phyloP scores from a whole-genome alignment of 2,329 filamentous ascomycete species.

The Pseudocercospora cruenta region DNA sequence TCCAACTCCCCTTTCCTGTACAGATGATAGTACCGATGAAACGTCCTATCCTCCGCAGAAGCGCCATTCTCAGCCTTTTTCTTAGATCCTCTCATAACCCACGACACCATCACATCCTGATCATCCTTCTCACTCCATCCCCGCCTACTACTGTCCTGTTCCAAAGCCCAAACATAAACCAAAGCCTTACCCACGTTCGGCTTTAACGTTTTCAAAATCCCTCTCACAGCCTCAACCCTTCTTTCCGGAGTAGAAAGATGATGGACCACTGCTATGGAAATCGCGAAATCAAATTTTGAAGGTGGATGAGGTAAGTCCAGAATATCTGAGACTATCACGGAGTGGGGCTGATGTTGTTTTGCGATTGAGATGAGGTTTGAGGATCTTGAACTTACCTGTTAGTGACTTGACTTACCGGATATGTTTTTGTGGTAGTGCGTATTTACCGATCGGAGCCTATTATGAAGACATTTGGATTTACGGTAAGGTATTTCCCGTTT shows the following conservation, averaged over 20 bases:
- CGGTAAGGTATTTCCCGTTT: slow-evolving; percentile 90
- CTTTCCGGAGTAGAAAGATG: slow-evolving; percentile 81
- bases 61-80: slow-evolving; percentile 38
- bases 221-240: slow-evolving; percentile 71
- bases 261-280: slow-evolving; percentile 92
- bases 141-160: slow-evolving; percentile 82
- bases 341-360: slow-evolving; percentile 61
- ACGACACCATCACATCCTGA: slow-evolving; percentile 94
- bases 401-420: slow-evolving; percentile 13
- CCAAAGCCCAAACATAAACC: slow-evolving; percentile 93
- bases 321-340: slow-evolving; percentile 78
- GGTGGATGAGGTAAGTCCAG: slow-evolving; percentile 77
- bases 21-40: slow-evolving; percentile 91
- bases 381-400: slow-evolving; percentile 51
- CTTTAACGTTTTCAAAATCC: slow-evolving; percentile 69
- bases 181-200: slow-evolving; percentile 60
- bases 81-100: slow-evolving; percentile 69
- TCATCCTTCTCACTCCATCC: slow-evolving; percentile 83
- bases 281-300: slow-evolving; percentile 77
- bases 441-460: slow-evolving; percentile 80
- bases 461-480: slow-evolving; percentile 77
- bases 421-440: background rate
- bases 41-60: slow-evolving; percentile 56
- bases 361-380: slow-evolving; percentile 63
- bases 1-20: slow-evolving; percentile 88